Percentiles rank a stretch among this genome's conserved stretches.
Evolutionary conservation across 164 flowering plant genomes (phyloP).

Genomic region (Taxillus chinensis): DNA sequence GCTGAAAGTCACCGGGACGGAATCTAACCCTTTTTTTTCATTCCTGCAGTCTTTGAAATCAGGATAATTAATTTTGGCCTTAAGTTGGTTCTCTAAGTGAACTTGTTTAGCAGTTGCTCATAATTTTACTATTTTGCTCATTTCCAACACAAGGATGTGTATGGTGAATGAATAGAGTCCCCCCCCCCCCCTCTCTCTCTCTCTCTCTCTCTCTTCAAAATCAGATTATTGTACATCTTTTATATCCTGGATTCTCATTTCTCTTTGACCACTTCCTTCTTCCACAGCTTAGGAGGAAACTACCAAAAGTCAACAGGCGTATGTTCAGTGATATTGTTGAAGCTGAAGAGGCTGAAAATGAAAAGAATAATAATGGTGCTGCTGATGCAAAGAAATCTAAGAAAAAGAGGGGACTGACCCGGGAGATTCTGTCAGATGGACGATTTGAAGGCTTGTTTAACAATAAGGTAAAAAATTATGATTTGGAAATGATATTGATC

Average conservation of each 20-base stretch:
- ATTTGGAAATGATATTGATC: neutral
- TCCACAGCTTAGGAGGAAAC: conserved; percentile 53
- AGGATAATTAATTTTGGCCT: too few relatives aligned
- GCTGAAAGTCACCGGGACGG: too few relatives aligned
- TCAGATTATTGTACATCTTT: neutral
- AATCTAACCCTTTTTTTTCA: too few relatives aligned
- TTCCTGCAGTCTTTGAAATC: too few relatives aligned
- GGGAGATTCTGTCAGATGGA: conserved; percentile 54
- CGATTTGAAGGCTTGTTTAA: conserved; percentile 57
- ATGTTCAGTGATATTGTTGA: conserved; percentile 56
- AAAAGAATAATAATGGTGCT: conserved; percentile 26
- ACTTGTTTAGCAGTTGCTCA: too few relatives aligned
- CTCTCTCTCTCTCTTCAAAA: neutral
- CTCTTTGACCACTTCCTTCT: neutral
- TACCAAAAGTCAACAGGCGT: conserved; percentile 73
- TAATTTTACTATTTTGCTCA: too few relatives aligned
- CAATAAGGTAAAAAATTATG: conserved; percentile 40
- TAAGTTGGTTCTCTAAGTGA: too few relatives aligned
- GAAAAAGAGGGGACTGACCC: conserved; percentile 63
- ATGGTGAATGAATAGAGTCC: too few relatives aligned
- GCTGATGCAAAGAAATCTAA: conserved; percentile 39
- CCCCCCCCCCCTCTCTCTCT: too few relatives aligned
- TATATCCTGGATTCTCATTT: neutral
- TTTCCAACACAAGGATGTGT: too few relatives aligned
- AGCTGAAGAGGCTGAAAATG: conserved; percentile 53